phyloP scores from a whole-genome alignment of 2,329 filamentous ascomycete genomes.

The Aspergillus ruber region DNA sequence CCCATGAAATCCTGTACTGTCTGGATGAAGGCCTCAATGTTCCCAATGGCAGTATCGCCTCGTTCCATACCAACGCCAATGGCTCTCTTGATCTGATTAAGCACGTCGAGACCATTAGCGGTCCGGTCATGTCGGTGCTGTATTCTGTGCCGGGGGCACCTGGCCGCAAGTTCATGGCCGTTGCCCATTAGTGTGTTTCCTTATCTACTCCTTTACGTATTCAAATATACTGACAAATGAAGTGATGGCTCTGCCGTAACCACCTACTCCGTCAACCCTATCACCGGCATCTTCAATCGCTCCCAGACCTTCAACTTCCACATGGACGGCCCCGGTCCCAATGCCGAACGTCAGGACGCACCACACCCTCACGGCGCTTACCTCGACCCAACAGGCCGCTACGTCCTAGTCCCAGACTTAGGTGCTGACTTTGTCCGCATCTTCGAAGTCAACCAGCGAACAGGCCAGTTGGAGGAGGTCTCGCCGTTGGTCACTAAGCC shows the following conservation, averaged over 20 bases:
- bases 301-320: slow-evolving; percentile 12
- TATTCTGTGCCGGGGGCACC: slow-evolving; percentile 6
- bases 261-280: slow-evolving; percentile 6
- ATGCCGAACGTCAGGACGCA: slow-evolving; percentile 47
- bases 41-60: slow-evolving; percentile 14
- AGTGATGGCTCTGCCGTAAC: slow-evolving; percentile 10
- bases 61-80: slow-evolving; percentile 9
- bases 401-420: slow-evolving; percentile 48
- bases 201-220: background rate
- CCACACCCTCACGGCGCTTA: slow-evolving; percentile 51
- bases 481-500: slow-evolving; percentile 35
- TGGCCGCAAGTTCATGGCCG: slow-evolving; percentile 8
- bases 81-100: slow-evolving; percentile 10
- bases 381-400: slow-evolving; percentile 38
- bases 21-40: slow-evolving; percentile 13
- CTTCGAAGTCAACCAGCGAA: slow-evolving; percentile 43
- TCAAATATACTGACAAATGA: background rate
- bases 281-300: slow-evolving; percentile 3
- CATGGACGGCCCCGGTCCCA: slow-evolving; percentile 31
- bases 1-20: slow-evolving; percentile 10
- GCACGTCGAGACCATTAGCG: slow-evolving; percentile 6
- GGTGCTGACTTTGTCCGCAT: slow-evolving; percentile 51
- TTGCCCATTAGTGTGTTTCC: slow-evolving; percentile 15
- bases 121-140: slow-evolving; percentile 12
- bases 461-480: slow-evolving; percentile 44